phyloP scores from a whole-genome alignment of 1,139 yeast species.

The Hyphopichia burtonii region DNA sequence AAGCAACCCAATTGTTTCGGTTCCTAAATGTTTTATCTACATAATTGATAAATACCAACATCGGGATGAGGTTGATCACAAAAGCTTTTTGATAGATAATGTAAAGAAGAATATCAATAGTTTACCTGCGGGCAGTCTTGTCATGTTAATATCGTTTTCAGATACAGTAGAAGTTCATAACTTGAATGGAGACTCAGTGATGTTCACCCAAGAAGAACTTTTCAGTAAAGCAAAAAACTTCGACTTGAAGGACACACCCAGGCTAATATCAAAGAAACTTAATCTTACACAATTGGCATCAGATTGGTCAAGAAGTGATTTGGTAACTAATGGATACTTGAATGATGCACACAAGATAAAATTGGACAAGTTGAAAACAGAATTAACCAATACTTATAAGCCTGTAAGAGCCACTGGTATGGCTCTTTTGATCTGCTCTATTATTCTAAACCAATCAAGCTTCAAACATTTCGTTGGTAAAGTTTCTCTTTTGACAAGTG shows the following conservation, averaged over 20 bases:
- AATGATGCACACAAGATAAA: constrained; percentile 7
- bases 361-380: constrained; percentile 10
- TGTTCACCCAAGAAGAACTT: constrained; percentile 4
- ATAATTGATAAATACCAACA: constrained; percentile 34
- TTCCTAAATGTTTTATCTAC: constrained; percentile 18
- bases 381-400: constrained; percentile 24
- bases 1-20: constrained; percentile 6
- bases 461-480: constrained; percentile 23
- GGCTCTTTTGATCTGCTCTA: constrained; percentile 24
- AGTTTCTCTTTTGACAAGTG: constrained; percentile 28
- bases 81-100: constrained; percentile 13
- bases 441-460: constrained; percentile 18
- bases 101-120: constrained; percentile 17
- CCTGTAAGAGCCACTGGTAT: constrained; percentile 35
- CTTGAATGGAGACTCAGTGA: constrained; percentile 1
- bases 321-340: constrained; percentile 5
- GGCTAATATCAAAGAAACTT: background rate
- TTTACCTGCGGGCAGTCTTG: constrained; percentile 20
- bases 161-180: constrained; percentile 27
- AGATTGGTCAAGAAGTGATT: constrained; percentile 11
- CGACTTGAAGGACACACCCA: background rate
- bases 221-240: constrained; percentile 2
- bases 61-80: constrained; percentile 17
- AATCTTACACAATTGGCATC: constrained; percentile 1
- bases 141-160: constrained; percentile 31